Conservation (phyloP, 805 yeast genomes). For the Groenewaldozyma salmanticensis region DNA sequence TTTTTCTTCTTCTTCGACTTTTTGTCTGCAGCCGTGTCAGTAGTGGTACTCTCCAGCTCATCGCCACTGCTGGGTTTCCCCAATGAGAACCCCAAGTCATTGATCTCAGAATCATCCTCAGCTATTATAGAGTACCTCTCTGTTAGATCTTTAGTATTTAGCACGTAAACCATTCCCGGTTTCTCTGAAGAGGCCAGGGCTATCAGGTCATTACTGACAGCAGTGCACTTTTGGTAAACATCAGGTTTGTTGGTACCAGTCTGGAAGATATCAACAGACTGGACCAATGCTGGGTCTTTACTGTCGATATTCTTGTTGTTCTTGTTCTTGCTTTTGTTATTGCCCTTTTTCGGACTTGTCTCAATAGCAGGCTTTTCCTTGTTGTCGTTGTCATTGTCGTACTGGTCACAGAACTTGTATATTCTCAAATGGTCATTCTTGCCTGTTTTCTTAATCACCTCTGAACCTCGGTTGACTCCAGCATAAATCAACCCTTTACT, state of each 20-base stretch:
- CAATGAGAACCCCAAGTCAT: conserved; percentile 58
- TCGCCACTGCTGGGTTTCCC: too few species aligned
- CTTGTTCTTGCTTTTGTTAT: not conserved
- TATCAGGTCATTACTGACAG: conserved; percentile 52
- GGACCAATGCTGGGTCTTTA: not conserved
- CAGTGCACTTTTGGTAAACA: conserved; percentile 52
- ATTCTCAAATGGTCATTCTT: conserved; percentile 65
- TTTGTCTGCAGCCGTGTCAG: conserved; percentile 61
- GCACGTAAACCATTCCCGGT: conserved; percentile 55
- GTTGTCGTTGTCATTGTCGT: not conserved
- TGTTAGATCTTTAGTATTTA: conserved; percentile 47
- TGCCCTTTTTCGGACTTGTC: conserved; percentile 1
- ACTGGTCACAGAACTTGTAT: conserved; percentile 27
- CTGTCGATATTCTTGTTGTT: not conserved
- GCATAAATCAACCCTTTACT: conserved; percentile 43
- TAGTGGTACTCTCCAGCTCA: too few species aligned
- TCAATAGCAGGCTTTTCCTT: not conserved
- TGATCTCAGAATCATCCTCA: conserved; percentile 34
- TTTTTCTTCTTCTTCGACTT: not conserved
- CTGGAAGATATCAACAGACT: conserved; percentile 43
- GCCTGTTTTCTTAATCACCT: conserved; percentile 43
- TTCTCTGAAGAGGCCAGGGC: conserved; percentile 58
- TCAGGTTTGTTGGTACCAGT: conserved; percentile 38
- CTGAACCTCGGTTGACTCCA: conserved; percentile 67
- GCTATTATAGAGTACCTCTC: conserved; percentile 19